Base-by-base conservation (phyloP, 169 alveolate species). In the Eimeria falciformis region DNA sequence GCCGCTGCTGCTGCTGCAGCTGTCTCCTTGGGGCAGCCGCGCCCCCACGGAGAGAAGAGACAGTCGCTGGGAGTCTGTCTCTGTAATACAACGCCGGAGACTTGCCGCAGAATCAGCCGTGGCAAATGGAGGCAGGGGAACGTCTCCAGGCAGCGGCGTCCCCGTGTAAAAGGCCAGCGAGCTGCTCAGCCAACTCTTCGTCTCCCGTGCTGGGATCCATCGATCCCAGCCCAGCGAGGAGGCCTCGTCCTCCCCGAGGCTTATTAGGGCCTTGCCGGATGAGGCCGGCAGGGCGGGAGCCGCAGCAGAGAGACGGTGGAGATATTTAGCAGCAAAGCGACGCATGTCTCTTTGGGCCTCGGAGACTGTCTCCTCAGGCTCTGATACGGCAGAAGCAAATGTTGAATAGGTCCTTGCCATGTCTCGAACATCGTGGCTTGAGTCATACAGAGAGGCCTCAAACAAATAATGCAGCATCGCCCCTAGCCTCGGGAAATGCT, bases 401-500 rank as follows among this genome's bases (percentile, higher is more conserved):
- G 92, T 23, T 29, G 11, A 23, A 27, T 85, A 85, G 27, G 68
- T 40, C 21, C 85, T 68, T 12, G 82, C 73, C 45, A 90, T 47
- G 68, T 93, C 95, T 23, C 95, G 25, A 6, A 93, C 87, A 18
- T 93, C 95, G 66, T 87, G 78, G 47, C 94, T 88, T 23, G 21
- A 11, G 33, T 93, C 95, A 45, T 65, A 88, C 21, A n/a, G 9
- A 17, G 92, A 91, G 0, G 50, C 27, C n/a, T 93, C 88, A 5
- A 78, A 25, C 23, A 93, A 21, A 33, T 56, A 71, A 18, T 40
- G 11, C 58, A 93, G 78, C 81, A 93, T 29, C 9, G 17, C 23
- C 23, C 40, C 81, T 12, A 93, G 40, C 29, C 91, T 27, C 1
- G 68, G 81, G 23, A 90, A 82, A 46, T 83, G 58, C 55, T 47